Evolutionary conservation across 345 rosid genomes (phyloP), one percentile per base, ranked within the genome.

Genomic region (Syzygium jambos): DNA sequence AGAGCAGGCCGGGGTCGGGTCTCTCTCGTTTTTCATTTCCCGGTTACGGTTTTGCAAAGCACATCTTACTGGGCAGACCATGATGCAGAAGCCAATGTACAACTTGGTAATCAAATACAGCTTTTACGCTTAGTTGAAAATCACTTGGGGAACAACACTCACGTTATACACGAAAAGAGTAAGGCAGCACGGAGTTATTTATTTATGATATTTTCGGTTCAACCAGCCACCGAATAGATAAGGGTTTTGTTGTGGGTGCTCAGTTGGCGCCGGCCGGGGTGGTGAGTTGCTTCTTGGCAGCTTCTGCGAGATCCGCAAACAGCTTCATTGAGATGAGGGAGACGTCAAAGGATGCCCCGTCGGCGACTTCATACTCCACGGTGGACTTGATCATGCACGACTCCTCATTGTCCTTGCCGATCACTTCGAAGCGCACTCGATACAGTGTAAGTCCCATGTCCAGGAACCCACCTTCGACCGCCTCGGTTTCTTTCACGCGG

Each of bases 371-470:
- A 30, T 84, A 87, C 89, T 87, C 84, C 15, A 87, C 38, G 27
- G 87, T 63, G 80, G 86, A 27, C 61, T 65, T 87, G 52, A 84
- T 59, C 21, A 30, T 22, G 65, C 89, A 85, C 11, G 15, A 78
- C 51, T 59, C 78, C 11, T 63, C 89, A 10, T 41, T 21, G 2
- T 25, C 82, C 84, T 88, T 86, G 85, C 89, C 90, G 9, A 63
- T 12, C n/a, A 87, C 57, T 25, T 91, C 84, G n/a, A 89, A 65
- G 3, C 65, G 82, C 61, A 87, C n/a, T 29, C 89, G 61, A n/a
- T 61, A 89, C 21, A 82, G 23, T 13, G 55, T 52, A 38, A 89
- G 88, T 12, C 90, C 91, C 30, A 88, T 3, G 21, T 91, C 88
- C 52, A 86, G 19, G 82, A 38, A 80, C 29, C 85, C 89, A 1